phyloP scores from a whole-genome alignment of 306 rosid genomes.

The Glycyrrhiza uralensis region DNA sequence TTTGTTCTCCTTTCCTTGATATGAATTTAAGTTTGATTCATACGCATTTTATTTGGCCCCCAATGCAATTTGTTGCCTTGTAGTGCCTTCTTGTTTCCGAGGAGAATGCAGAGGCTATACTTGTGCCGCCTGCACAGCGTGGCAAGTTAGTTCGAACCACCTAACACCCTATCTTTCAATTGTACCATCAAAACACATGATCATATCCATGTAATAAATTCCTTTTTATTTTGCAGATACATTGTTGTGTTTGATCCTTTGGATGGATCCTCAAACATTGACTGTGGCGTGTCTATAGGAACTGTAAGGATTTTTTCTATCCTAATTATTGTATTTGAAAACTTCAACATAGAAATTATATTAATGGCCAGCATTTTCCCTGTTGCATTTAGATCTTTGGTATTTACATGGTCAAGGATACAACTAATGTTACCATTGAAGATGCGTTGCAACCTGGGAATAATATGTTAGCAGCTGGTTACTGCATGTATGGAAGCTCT shows the following conservation, averaged over 20 bases:
- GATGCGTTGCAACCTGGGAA: slow-evolving; percentile 85
- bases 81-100: slow-evolving; percentile 91
- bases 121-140: slow-evolving; percentile 53
- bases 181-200: background rate
- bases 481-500: slow-evolving; percentile 98
- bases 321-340: background rate
- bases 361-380: background rate
- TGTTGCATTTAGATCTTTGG: slow-evolving; percentile 68
- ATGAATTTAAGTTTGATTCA: slow-evolving; percentile 1
- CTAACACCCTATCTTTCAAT: background rate
- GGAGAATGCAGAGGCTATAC: slow-evolving; percentile 76
- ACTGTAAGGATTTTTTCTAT: slow-evolving; percentile 48
- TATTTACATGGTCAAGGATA: slow-evolving; percentile 59
- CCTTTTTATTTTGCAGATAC: slow-evolving; percentile 52
- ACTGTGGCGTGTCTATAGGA: slow-evolving; percentile 96
- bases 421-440: slow-evolving; percentile 44
- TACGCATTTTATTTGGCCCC: background rate
- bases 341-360: background rate
- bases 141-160: slow-evolving; percentile 38
- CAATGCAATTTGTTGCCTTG: slow-evolving; percentile 23
- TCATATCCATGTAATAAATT: background rate
- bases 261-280: slow-evolving; percentile 77
- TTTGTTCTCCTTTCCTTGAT: background rate
- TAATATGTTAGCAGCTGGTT: slow-evolving; percentile 82
- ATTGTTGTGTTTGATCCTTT: slow-evolving; percentile 82